Evolutionary conservation across 257 asterid species (phyloP), one percentile per base, ranked within the genome.

Genomic region (Pogostemon cablin): DNA sequence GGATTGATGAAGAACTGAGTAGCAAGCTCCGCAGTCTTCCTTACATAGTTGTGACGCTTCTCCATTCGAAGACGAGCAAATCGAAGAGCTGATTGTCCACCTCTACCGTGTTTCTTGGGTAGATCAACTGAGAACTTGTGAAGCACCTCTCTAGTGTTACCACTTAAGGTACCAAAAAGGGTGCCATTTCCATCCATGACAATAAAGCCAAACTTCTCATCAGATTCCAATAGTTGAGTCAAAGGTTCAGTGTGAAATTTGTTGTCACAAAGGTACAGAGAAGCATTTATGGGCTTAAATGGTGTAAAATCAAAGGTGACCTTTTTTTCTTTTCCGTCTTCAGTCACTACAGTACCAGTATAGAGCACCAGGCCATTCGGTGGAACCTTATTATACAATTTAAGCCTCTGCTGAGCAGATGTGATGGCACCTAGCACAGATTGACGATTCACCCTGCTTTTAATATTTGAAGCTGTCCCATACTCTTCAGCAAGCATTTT

Each of bases 141-240:
- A 71, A 85, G 90, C 64, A 85, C 88, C 77, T 85, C 90, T 68
- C 88, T 73, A 60, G 90, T 85, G 65, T 85, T 85, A 10, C 90
- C 90, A 75, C 88, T 83, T 39, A 85, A 73, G 40, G 90, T 85
- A 46, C 90, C 90, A 56, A 85, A 85, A 62, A 85, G 86, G 52
- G 90, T 85, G 56, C 90, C 90, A 20, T 85, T 85, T 35, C 90
- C 90, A 75, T 85, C 90, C 90, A 85, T 85, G 76, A 85, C 81
- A 8, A 85, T 85, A 61, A 85, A 85, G 4, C 90, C 90, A 65
- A 85, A 85, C 75, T 85, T 85, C 64, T 85, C 90, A 62, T 85
- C 87, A 43, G 87, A 85, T 70, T 85, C 88, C 38, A 85, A 63
- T 68, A 85, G 86, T 53, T 85, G 83, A 59, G 77, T 72, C 69